Evolutionary conservation across 2,329 filamentous ascomycete species (phyloP).

Genomic region (Rutstroemia sp.): DNA sequence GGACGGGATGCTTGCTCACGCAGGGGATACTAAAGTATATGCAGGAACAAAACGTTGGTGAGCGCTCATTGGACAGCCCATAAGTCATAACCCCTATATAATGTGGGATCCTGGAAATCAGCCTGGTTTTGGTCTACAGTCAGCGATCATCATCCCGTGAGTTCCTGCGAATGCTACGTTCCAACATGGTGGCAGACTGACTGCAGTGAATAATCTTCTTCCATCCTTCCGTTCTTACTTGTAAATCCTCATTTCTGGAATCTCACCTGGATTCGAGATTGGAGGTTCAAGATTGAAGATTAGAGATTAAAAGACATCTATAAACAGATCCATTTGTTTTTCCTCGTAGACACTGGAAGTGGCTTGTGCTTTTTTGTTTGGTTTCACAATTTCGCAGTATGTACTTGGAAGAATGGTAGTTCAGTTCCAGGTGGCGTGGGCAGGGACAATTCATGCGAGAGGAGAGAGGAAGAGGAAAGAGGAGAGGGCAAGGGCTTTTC

Average conservation of each 20-base stretch:
- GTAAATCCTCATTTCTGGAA: neutral
- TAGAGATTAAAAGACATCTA: neutral
- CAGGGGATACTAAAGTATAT: neutral
- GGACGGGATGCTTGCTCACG: neutral
- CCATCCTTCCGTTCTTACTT: neutral
- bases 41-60: constrained; percentile 5
- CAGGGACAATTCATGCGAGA: no score
- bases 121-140: neutral
- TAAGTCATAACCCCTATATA: constrained; percentile 2
- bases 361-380: no score
- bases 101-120: neutral
- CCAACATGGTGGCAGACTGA: no score
- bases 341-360: neutral
- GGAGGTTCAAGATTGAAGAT: neutral
- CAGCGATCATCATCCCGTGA: neutral
- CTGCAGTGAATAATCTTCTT: neutral
- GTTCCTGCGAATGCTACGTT: neutral
- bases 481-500: no score
- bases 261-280: neutral
- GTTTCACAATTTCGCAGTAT: no score
- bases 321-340: neutral
- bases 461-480: no score
- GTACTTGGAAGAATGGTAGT: no score
- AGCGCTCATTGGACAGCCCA: neutral
- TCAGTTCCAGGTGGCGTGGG: no score